Evolutionary conservation across 2,329 filamentous ascomycete genomes (phyloP).

Genomic region (Cryphonectria carpinicola): DNA sequence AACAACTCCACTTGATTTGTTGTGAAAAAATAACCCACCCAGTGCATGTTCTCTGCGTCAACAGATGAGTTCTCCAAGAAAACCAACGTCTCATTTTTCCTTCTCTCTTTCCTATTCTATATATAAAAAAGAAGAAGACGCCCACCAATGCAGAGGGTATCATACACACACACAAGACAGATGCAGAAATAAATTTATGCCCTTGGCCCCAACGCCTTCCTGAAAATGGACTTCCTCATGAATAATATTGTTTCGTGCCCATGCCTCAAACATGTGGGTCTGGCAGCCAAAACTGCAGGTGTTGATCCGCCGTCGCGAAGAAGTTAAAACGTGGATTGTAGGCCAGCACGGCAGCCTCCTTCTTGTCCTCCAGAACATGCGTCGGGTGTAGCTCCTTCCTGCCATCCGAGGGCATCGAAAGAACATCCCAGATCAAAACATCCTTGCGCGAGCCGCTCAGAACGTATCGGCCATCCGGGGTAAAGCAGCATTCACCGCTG

Average conservation of each 20-base stretch:
- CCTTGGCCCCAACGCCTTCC: conserved; percentile 24
- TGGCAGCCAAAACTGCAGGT: conserved; percentile 78
- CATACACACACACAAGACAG: conserved; percentile 26
- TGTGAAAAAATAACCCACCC: neutral
- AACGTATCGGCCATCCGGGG: conserved; percentile 86
- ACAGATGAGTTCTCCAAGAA: neutral
- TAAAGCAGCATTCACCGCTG: conserved; percentile 83
- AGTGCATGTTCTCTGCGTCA: neutral
- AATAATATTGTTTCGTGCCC: neutral
- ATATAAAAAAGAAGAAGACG: conserved; percentile 5
- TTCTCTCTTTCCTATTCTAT: neutral
- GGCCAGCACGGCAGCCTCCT: conserved; percentile 73
- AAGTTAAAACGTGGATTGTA: conserved; percentile 94
- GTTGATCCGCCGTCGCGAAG: conserved; percentile 86
- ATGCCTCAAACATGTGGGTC: conserved; percentile 59
- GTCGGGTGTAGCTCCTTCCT: conserved; percentile 66
- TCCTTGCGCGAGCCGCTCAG: conserved; percentile 78
- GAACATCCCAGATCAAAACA: conserved; percentile 84
- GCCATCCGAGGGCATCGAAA: conserved; percentile 55
- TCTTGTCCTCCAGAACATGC: conserved; percentile 67
- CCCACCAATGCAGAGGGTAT: conserved; percentile 28
- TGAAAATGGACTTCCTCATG: conserved; percentile 7
- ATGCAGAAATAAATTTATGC: conserved; percentile 16
- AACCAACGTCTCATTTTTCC: neutral
- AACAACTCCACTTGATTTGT: neutral